These are phyloP conservation scores for Fagus crenata DNA, from an alignment of 306 rosid genomes.

Conservation along the genomic window DNA sequence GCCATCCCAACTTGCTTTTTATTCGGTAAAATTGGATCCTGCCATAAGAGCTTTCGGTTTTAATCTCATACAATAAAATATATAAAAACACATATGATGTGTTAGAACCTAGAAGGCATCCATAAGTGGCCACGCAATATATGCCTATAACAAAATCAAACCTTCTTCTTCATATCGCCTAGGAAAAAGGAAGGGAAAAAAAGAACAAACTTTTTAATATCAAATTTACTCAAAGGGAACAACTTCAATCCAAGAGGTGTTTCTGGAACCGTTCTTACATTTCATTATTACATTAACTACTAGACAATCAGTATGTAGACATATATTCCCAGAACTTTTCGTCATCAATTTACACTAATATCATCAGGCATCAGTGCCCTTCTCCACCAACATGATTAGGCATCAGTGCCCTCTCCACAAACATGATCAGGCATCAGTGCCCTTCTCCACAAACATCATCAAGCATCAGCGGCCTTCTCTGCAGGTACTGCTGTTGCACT, in stretches of 20 bases:
- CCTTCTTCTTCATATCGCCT: not conserved
- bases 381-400: slow-evolving; percentile 27
- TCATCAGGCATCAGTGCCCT: too few species aligned
- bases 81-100: not conserved
- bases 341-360: slow-evolving; percentile 10
- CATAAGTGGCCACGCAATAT: not conserved
- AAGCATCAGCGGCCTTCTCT: slow-evolving; percentile 44
- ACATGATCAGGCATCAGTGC: too few species aligned
- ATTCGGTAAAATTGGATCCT: too few species aligned
- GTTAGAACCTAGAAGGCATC: not conserved
- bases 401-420: slow-evolving; percentile 25
- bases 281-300: slow-evolving; percentile 1
- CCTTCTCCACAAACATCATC: slow-evolving; percentile 18
- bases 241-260: not conserved
- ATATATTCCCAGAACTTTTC: slow-evolving; percentile 6
- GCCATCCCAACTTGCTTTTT: too few species aligned
- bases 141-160: not conserved
- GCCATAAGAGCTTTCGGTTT: too few species aligned
- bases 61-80: not conserved
- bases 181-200: not conserved
- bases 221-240: not conserved
- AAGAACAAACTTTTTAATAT: too few species aligned
- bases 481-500: slow-evolving; percentile 29
- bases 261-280: not conserved
- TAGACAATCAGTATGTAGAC: not conserved